Evolutionary conservation across 306 rosid species (phyloP), one percentile per base, ranked within the genome.

Genomic region (Hippophae rhamnoides): DNA sequence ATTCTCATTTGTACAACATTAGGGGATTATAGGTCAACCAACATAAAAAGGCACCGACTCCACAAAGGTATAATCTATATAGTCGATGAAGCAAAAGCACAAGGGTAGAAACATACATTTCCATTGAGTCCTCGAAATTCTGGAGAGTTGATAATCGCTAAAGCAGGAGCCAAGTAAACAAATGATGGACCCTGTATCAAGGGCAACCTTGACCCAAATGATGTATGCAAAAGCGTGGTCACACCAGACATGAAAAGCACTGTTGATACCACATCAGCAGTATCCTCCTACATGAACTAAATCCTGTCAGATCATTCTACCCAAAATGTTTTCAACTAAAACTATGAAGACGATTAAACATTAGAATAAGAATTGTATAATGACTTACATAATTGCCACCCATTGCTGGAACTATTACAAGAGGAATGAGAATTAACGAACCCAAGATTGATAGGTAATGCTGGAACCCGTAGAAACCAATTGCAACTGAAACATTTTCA

Each of bases 391-490:
- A 71, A 77, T 80, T 73, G 63, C 99, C 99, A 73, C 99, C 99
- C 99, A 93, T 93, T n/a, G 99, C 97, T 9, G 99, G 97, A 72
- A 84, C 99, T 31, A 88, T 82, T 56, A 88, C 89, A 45, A 93
- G 97, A 27, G 99, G 99, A 58, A 84, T 68, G 38, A 93, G 93
- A 82, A 93, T 68, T 79, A 93, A 63, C 27, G 99, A 93, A 68
- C 95, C 99, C 78, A 93, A 57, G 31, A 86, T 84, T 7, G 99
- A 88, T 63, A 88, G 43, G 61, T 77, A 88, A 71, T 93, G 99
- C 83, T 93, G 99, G 55, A 93, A 57, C 58, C 95, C 97, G 40
- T 88, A 93, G 47, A 93, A 74, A 56, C 94, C 88, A 62, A 93
- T 84, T 10, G 94, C 89, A 71, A 88, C 99, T 93, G 81, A 62